Conservation (phyloP, 495 filamentous ascomycete species). For the Penicillium longicatenatum region DNA sequence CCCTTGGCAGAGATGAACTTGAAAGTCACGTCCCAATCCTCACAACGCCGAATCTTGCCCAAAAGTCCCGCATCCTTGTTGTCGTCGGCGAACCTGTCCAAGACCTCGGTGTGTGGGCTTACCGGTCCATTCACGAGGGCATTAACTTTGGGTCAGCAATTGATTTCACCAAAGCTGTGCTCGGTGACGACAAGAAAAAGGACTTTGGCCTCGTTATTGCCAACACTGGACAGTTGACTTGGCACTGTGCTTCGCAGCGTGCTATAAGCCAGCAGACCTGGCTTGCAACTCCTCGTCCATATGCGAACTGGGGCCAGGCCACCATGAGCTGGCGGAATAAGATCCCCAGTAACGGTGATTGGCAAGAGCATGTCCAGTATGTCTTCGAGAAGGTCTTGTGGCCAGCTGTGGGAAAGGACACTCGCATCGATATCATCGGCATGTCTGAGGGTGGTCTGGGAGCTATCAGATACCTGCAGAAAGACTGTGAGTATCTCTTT, state of each 20-base stretch:
- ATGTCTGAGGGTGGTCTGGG: conserved; percentile 57
- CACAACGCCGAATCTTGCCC: conserved; percentile 54
- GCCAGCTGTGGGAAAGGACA: conserved; percentile 37
- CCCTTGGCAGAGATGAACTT: conserved; percentile 45
- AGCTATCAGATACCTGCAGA: conserved; percentile 57
- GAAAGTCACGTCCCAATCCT: conserved; percentile 70
- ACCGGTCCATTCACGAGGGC: conserved; percentile 61
- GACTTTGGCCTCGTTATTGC: conserved; percentile 60
- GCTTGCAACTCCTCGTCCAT: conserved; percentile 53
- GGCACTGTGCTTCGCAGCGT: conserved; percentile 58
- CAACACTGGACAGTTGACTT: conserved; percentile 71
- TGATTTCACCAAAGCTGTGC: conserved; percentile 57
- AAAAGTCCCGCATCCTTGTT: conserved; percentile 68
- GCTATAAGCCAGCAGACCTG: conserved; percentile 59
- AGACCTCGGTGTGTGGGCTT: conserved; percentile 74
- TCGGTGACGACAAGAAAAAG: conserved; percentile 14
- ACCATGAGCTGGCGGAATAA: conserved; percentile 47
- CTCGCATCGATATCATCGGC: conserved; percentile 65
- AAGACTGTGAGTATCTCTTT: conserved; percentile 49
- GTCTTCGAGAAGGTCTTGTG: conserved; percentile 65
- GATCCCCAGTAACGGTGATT: conserved; percentile 54
- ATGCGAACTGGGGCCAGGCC: conserved; percentile 47
- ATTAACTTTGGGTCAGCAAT: conserved; percentile 68
- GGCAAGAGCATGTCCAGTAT: conserved; percentile 58
- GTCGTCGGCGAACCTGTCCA: conserved; percentile 70